Percentiles rank a stretch among this genome's conserved stretches.
Conservation (phyloP, 2,329 filamentous ascomycete genomes). For the Lachnellula occidentalis region DNA sequence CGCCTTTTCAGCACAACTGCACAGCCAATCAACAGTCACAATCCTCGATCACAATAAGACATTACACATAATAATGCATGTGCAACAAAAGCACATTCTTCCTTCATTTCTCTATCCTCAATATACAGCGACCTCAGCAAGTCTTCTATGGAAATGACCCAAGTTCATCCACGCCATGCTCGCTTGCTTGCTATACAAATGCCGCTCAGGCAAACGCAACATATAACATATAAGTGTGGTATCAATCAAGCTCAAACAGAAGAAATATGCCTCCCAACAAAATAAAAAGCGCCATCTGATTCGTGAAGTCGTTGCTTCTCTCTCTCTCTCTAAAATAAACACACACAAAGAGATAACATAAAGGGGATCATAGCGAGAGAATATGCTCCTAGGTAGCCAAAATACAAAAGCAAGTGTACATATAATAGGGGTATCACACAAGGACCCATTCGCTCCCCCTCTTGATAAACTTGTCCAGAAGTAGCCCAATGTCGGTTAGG, state of each 20-base stretch:
- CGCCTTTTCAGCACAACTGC: too few species aligned
- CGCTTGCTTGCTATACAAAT: background rate
- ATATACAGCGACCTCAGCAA: background rate
- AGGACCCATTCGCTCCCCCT: constrained; percentile 92
- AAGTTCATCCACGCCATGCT: background rate
- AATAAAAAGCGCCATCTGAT: background rate
- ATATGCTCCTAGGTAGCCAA: background rate
- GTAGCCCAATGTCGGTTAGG: constrained; percentile 72
- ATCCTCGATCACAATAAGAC: background rate
- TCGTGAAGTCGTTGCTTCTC: too few species aligned
- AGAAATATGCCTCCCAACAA: background rate
- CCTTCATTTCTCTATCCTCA: background rate
- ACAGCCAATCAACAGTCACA: background rate
- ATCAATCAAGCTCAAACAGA: background rate
- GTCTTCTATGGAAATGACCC: background rate
- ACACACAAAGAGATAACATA: too few species aligned
- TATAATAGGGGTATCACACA: constrained; percentile 17
- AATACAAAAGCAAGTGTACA: background rate
- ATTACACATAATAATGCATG: background rate
- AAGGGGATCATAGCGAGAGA: background rate
- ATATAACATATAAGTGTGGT: background rate
- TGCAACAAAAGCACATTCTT: background rate
- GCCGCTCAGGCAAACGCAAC: background rate
- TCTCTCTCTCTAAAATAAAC: too few species aligned
- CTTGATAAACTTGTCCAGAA: constrained; percentile 97